Evolutionary conservation across 768 basidiomycete genomes (phyloP).

Genomic region (Omphalotus guepiniiformis): DNA sequence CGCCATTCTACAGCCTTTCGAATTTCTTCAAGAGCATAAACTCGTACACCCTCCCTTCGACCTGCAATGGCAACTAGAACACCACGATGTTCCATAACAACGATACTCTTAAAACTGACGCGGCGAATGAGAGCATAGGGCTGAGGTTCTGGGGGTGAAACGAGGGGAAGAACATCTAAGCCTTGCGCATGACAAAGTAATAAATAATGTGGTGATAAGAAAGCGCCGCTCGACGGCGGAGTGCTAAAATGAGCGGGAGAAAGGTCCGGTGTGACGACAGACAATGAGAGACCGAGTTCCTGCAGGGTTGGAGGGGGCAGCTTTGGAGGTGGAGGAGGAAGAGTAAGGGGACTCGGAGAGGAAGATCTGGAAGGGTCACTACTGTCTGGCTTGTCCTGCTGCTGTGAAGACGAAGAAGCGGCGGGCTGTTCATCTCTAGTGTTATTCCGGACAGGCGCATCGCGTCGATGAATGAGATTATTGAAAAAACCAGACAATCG

Average conservation of each 20-base stretch:
- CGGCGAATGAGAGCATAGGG: slow-evolving; percentile 82
- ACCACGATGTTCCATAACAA: slow-evolving; percentile 89
- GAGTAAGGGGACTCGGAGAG: slow-evolving; percentile 54
- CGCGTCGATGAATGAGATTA: slow-evolving; percentile 71
- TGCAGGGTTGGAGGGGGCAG: slow-evolving; percentile 66
- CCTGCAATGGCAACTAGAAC: slow-evolving; percentile 90
- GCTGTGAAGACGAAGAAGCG: slow-evolving; percentile 16
- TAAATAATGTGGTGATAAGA: slow-evolving; percentile 76
- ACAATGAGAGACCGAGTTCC: slow-evolving; percentile 73
- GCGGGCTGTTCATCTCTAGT: slow-evolving; percentile 29
- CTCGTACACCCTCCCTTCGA: slow-evolving; percentile 78
- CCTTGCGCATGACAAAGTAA: slow-evolving; percentile 85
- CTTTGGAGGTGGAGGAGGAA: slow-evolving; percentile 71
- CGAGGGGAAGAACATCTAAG: slow-evolving; percentile 77
- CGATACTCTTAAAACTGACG: slow-evolving; percentile 81
- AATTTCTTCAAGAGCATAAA: slow-evolving; percentile 85
- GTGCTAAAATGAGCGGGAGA: slow-evolving; percentile 75
- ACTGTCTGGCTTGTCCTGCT: slow-evolving; percentile 24
- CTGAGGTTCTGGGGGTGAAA: slow-evolving; percentile 67
- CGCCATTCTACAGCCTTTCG: slow-evolving; percentile 87
- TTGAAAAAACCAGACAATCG: slow-evolving; percentile 85
- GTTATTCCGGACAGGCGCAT: slow-evolving; percentile 32
- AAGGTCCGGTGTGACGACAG: slow-evolving; percentile 61
- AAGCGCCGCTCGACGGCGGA: slow-evolving; percentile 74
- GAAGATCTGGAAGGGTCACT: slow-evolving; percentile 44